Percentiles rank a stretch among this genome's conserved stretches.
Evolutionary conservation across 2,329 filamentous ascomycete genomes (phyloP).

Genomic region (Neophaeococcomyces mojaviensis): DNA sequence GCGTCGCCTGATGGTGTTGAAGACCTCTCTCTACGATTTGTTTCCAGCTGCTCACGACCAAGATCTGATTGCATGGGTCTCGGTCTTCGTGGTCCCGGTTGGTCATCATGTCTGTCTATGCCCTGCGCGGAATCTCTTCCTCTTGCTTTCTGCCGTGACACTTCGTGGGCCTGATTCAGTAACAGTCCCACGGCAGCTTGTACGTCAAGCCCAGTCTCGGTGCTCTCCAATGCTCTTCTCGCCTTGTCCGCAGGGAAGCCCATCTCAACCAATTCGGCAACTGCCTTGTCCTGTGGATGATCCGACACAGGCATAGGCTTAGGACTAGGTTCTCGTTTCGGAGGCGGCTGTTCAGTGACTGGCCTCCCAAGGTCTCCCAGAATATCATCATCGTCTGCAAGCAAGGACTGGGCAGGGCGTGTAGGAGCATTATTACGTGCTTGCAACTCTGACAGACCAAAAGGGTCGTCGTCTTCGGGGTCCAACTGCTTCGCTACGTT

Average conservation of each 20-base stretch:
- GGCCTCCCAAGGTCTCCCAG: conserved; percentile 54
- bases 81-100: conserved; percentile 17
- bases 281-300: conserved; percentile 62
- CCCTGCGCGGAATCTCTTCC: conserved; percentile 16
- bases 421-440: conserved; percentile 40
- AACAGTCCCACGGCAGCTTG: conserved; percentile 85
- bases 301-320: conserved; percentile 15
- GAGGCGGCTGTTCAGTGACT: conserved; percentile 43
- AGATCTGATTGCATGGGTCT: conserved; percentile 17
- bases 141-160: conserved; percentile 63
- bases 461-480: conserved; percentile 73
- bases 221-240: conserved; percentile 70
- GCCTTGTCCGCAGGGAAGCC: conserved; percentile 83
- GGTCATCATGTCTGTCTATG: conserved; percentile 20
- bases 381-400: conserved; percentile 56
- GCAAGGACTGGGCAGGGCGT: conserved; percentile 26
- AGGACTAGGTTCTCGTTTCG: conserved; percentile 19
- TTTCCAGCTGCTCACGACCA: conserved; percentile 4
- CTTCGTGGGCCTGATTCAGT: conserved; percentile 80
- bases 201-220: conserved; percentile 69
- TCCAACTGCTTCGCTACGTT: conserved; percentile 27
- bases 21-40: conserved; percentile 8
- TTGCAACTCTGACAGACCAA: conserved; percentile 65
- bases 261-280: conserved; percentile 89
- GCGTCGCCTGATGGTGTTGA: conserved; percentile 49